Evolutionary conservation across 805 yeast genomes (phyloP), one percentile per base, ranked within the genome.

Genomic region (Sugiyamaella floridensis): DNA sequence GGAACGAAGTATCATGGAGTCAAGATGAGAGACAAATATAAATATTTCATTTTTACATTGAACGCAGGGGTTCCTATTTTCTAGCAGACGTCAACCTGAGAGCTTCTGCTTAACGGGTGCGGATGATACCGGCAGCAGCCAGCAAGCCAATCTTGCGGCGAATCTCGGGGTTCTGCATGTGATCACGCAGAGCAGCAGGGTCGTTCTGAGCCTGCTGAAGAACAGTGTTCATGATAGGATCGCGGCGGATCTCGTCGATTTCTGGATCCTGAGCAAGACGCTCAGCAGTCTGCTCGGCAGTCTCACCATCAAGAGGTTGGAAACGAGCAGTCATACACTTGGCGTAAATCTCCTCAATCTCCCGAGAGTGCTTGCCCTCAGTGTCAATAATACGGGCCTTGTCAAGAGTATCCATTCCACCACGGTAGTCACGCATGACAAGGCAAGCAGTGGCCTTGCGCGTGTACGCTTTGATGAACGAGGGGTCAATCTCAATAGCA

Each of bases 151-250:
- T 83, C 81, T 93, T 93, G 70, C 83, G 84, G 66, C 83, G 80
- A 48, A 93, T 86, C 56, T 83, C 95, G 42, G 99, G 98, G 72
- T 93, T 93, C 77, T 82, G 86, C 97, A 93, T 89, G 73, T 93
- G 99, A 64, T 92, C 97, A 68, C 87, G 95, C 62, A 93, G 78
- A 51, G 98, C 98, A 45, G 96, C 96, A 48, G 99, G 99, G 68
- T 93, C 86, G 55, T 82, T 87, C 69, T 85, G 86, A 16, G 98
- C 98, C 74, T 93, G 99, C 61, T 81, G 85, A 68, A 93, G 77
- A 59, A 93, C 93, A 52, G 92, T 84, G 73, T 89, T 93, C 97
- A 93, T 92, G 43, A 92, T 89, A 11, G 97, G 97, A 67, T 90
- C 97, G 68, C 86, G 89, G 71, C 93, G 76, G 57, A 92, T 89